A percentile compares a stretch with the other conserved stretches of the same genome.
Conservation (phyloP, 495 filamentous ascomycete genomes). For the Talaromyces trachyspermus region DNA sequence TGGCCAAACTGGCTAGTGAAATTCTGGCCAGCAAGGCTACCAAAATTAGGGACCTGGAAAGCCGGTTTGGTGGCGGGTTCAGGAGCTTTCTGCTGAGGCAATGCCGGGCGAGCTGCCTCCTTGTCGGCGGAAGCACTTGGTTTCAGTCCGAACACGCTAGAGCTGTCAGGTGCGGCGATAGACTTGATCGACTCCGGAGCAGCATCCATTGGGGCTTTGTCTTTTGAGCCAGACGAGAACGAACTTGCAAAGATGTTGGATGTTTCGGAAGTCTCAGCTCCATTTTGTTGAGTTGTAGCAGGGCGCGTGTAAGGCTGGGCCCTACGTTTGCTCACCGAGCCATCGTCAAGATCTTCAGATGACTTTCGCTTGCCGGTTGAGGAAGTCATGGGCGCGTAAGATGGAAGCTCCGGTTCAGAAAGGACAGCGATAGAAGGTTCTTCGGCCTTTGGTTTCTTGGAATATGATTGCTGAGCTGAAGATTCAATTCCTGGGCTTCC, state of each 20-base stretch:
- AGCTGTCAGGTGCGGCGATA: slow-evolving; percentile 11
- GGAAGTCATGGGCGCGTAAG: not conserved
- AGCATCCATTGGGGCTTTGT: slow-evolving; percentile 1
- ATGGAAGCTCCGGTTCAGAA: not conserved
- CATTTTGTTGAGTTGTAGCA: slow-evolving; percentile 5
- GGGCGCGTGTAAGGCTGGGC: not conserved
- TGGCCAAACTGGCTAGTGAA: slow-evolving; percentile 19
- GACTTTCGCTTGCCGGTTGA: slow-evolving; percentile 4
- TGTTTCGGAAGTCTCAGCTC: slow-evolving; percentile 21
- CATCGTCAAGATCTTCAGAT: slow-evolving; percentile 2
- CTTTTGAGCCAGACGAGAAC: slow-evolving; percentile 18
- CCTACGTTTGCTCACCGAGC: not conserved
- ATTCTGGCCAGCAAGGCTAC: slow-evolving; percentile 17
- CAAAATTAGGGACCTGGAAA: slow-evolving; percentile 21
- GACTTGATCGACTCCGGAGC: slow-evolving; percentile 12
- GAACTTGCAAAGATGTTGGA: slow-evolving; percentile 36
- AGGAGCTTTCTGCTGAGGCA: not conserved
- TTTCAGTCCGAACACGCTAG: slow-evolving; percentile 15
- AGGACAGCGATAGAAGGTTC: not conserved
- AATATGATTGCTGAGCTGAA: not conserved
- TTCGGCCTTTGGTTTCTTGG: slow-evolving; percentile 16
- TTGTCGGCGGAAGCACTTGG: slow-evolving; percentile 19
- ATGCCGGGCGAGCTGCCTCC: not conserved
- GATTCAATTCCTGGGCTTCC: not conserved
- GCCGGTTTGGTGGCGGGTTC: slow-evolving; percentile 4